Evolutionary conservation across 2,329 filamentous ascomycete species (phyloP).

Genomic region (Sclerotinia nivalis): DNA sequence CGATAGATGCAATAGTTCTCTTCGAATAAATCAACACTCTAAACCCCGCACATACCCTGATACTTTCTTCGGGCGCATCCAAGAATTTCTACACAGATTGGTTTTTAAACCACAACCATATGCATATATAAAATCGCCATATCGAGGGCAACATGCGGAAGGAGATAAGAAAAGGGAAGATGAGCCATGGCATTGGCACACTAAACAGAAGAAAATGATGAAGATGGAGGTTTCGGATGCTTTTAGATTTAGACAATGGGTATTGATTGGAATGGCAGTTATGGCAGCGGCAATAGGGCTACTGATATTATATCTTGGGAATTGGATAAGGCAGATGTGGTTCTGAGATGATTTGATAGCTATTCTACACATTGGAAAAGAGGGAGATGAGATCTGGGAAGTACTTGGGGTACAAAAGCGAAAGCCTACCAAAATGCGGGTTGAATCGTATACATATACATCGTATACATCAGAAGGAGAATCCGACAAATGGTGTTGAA

Average conservation of each 20-base stretch:
- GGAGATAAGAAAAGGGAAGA: constrained; percentile 24
- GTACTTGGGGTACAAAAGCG: background rate
- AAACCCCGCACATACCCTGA: constrained; percentile 22
- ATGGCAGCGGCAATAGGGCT: constrained; percentile 18
- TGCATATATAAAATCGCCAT: constrained; percentile 33
- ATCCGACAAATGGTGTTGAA: background rate
- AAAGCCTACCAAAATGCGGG: background rate
- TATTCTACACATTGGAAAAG: background rate
- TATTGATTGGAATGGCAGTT: constrained; percentile 28
- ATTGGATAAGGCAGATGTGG: constrained; percentile 10
- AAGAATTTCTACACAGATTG: constrained; percentile 30
- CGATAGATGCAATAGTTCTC: constrained; percentile 32
- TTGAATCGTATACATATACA: background rate
- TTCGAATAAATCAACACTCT: constrained; percentile 30
- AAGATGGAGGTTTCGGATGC: constrained; percentile 41
- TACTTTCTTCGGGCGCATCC: constrained; percentile 26
- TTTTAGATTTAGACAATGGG: constrained; percentile 38
- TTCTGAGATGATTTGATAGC: constrained; percentile 2
- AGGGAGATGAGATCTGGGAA: background rate
- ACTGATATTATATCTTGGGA: constrained; percentile 5
- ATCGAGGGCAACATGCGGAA: constrained; percentile 2
- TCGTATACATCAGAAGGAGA: background rate
- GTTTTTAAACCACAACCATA: constrained; percentile 33
- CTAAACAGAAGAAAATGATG: constrained; percentile 40
- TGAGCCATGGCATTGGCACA: constrained; percentile 41